Evolutionary conservation across 768 basidiomycete genomes (phyloP).

Genomic region (Phaffia australis): DNA sequence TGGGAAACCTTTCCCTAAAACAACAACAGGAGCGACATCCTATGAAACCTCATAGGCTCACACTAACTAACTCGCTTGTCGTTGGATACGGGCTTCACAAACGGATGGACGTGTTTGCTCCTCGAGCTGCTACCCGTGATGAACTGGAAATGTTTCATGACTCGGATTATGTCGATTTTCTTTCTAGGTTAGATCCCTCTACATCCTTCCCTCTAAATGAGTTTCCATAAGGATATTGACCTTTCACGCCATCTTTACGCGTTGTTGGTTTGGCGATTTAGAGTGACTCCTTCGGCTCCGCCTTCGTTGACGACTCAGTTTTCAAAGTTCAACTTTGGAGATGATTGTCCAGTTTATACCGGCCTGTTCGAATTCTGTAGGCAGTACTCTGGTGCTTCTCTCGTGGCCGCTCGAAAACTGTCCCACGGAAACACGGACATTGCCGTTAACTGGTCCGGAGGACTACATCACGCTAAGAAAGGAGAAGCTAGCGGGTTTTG

Average conservation of each 20-base stretch:
- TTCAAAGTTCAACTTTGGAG: constrained; percentile 83
- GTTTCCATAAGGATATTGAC: constrained; percentile 52
- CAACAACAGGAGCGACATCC: constrained; percentile 76
- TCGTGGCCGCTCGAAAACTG: constrained; percentile 82
- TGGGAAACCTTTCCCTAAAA: no score
- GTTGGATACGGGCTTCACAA: constrained; percentile 94
- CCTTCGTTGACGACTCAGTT: constrained; percentile 46
- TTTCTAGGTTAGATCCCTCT: constrained; percentile 56
- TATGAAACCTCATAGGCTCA: constrained; percentile 96
- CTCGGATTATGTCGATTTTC: constrained; percentile 87
- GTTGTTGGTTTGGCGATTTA: neutral
- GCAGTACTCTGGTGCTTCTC: constrained; percentile 83
- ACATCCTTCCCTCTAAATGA: constrained; percentile 43
- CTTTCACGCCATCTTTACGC: no score
- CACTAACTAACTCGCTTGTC: constrained; percentile 87
- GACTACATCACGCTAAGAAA: constrained; percentile 94
- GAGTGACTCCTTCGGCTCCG: constrained; percentile 28
- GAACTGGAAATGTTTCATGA: constrained; percentile 90
- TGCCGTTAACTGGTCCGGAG: constrained; percentile 98
- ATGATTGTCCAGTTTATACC: constrained; percentile 92
- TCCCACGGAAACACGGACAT: constrained; percentile 80
- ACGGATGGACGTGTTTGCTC: constrained; percentile 86
- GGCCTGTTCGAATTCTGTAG: constrained; percentile 90
- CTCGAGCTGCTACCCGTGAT: constrained; percentile 72
- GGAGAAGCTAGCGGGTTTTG: constrained; percentile 98